Evolutionary conservation across 306 rosid species (phyloP).

Genomic region (Cyclanthera cordifolia): DNA sequence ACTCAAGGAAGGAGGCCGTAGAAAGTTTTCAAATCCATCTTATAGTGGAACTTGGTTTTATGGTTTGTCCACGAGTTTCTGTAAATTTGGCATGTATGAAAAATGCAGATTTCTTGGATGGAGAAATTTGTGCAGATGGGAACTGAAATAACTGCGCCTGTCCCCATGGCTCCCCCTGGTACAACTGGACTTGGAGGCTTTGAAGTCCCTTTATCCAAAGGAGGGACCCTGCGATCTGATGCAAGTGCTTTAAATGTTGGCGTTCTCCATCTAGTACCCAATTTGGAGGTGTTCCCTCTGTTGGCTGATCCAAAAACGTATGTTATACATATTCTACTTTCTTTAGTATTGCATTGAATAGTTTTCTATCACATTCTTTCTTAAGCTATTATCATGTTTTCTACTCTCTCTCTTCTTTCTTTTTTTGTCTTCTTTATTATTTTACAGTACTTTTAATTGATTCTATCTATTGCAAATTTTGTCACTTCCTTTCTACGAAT

Average conservation of each 20-base stretch:
- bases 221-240: constrained; percentile 75
- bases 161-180: constrained; percentile 80
- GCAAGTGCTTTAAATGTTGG: constrained; percentile 94
- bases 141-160: constrained; percentile 96
- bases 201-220: constrained; percentile 87
- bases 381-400: too few relatives aligned
- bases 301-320: constrained; percentile 77
- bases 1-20: not conserved
- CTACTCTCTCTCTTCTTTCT: too few relatives aligned
- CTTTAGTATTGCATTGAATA: not conserved
- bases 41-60: not conserved
- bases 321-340: constrained; percentile 10
- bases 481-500: not conserved
- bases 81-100: constrained; percentile 1
- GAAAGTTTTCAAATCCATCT: not conserved
- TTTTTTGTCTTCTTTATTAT: too few relatives aligned
- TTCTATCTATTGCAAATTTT: too few relatives aligned
- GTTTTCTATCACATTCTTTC: not conserved
- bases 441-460: too few relatives aligned
- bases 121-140: constrained; percentile 89
- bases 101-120: constrained; percentile 92
- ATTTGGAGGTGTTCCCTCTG: constrained; percentile 87
- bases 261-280: constrained; percentile 87
- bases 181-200: constrained; percentile 99
- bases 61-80: not conserved